phyloP scores from a whole-genome alignment of 1,284 basidiomycete species.

The Boletus semigastroideus region DNA sequence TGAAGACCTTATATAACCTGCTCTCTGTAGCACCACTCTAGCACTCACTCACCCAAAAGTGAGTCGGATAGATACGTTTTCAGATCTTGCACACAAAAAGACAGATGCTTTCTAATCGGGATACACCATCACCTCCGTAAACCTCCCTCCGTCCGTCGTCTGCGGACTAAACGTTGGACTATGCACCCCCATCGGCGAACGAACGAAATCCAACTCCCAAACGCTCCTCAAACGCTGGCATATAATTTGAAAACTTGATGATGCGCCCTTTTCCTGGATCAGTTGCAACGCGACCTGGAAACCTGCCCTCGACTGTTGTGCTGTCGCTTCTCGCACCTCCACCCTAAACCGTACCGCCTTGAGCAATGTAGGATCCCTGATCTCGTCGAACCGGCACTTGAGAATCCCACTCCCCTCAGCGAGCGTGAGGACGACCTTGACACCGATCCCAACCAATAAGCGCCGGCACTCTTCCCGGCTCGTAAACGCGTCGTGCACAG shows the following conservation, averaged over 20 bases:
- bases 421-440: constrained; percentile 65
- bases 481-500: constrained; percentile 63
- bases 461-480: constrained; percentile 74
- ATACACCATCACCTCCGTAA: constrained; percentile 28
- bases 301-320: constrained; percentile 45
- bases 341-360: constrained; percentile 79
- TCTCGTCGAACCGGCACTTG: constrained; percentile 66
- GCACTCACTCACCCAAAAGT: not conserved
- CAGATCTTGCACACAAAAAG: constrained; percentile 14
- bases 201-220: constrained; percentile 63
- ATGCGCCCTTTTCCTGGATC: constrained; percentile 83
- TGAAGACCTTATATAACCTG: constrained; percentile 23
- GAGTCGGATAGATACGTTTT: constrained; percentile 12
- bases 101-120: constrained; percentile 14
- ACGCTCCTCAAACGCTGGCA: constrained; percentile 65
- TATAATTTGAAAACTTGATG: constrained; percentile 75
- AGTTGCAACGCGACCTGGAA: constrained; percentile 62
- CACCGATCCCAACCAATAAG: constrained; percentile 72
- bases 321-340: constrained; percentile 56
- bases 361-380: constrained; percentile 50
- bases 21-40: constrained; percentile 21
- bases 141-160: constrained; percentile 16
- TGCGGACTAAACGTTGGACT: constrained; percentile 26
- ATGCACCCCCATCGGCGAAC: constrained; percentile 12
- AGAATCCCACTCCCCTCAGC: constrained; percentile 60